These are phyloP conservation scores for Aspergillus latus DNA, from an alignment of 2,329 filamentous ascomycete genomes.

Conservation along the genomic window DNA sequence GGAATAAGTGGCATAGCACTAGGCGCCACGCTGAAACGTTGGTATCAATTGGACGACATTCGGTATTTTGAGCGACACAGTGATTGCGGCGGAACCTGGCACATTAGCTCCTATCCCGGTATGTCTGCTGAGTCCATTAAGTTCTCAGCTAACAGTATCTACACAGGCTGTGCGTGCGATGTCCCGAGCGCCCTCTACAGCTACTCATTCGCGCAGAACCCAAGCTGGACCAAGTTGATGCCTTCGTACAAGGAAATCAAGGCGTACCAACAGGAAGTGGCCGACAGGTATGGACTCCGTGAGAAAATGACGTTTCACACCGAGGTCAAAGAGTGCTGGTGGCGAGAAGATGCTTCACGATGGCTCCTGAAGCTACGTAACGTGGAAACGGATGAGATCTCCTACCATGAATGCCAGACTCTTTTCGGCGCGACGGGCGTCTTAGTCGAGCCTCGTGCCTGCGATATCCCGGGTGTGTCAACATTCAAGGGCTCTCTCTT, in stretches of 20 bases:
- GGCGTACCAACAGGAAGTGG: conserved; percentile 51
- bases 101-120: conserved; percentile 59
- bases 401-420: conserved; percentile 48
- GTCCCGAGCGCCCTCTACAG: conserved; percentile 56
- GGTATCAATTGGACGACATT: conserved; percentile 59
- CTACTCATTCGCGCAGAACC: conserved; percentile 55
- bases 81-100: conserved; percentile 63
- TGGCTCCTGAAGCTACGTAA: conserved; percentile 43
- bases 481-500: conserved; percentile 25
- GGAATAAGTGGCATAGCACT: conserved; percentile 62
- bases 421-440: conserved; percentile 54
- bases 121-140: background rate
- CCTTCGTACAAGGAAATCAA: conserved; percentile 52
- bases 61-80: conserved; percentile 58
- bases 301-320: conserved; percentile 18
- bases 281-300: conserved; percentile 47
- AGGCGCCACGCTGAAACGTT: conserved; percentile 57
- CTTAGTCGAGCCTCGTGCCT: conserved; percentile 18
- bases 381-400: conserved; percentile 23
- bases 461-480: conserved; percentile 29
- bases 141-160: conserved; percentile 11
- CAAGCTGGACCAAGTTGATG: conserved; percentile 51
- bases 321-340: conserved; percentile 34
- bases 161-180: conserved; percentile 51
- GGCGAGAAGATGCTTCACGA: conserved; percentile 51